Base-by-base conservation (phyloP, 139 green algal species). In the Haematococcus sp. region DNA sequence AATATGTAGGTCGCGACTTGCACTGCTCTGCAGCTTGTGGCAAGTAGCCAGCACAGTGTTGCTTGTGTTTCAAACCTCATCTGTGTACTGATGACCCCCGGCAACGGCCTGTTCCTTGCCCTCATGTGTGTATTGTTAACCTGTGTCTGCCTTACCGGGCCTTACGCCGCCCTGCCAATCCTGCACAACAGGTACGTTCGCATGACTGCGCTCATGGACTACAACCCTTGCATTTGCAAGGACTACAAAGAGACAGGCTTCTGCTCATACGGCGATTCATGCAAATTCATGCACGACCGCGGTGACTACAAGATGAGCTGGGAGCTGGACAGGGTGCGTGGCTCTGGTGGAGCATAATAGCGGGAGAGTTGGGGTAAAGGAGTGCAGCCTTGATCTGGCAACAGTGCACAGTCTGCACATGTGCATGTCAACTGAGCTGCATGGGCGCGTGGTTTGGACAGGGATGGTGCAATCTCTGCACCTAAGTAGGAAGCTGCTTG, bases 221-320 rank as follows among this genome's bases (percentile, higher is more conserved):
- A 83, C 77, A 87, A 84, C 27, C 61, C 43, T 3, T 92, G 97
- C 81, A 82, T 98, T n/a, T 98, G 93, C 79, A 97, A 97, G 75
- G 93, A 98, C 81, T 98, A 98, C 87, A 97, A 98, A 81, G 93
- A 99, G 84, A 97, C 93, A 27, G 93, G 93, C 2, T 97, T 93
- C 77, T 97, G 93, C 80, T 95, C 92, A 2, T 99, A 96, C 74
- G 96, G 96, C 9, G 96, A 99, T 80, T 81, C 89, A 27, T 99
- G 96, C 87, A 99, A 99, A 82, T 99, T 99, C 82, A 78, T 99
- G 82, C 96, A 99, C 79, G 96, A 99, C 76, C 80, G 96, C 2
- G 92, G 92, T 3, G 96, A 99, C 79, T 98, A 99, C 92, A 99
- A 99, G 92, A 87, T 80, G 63, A 92, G 93, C 59, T 97, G 91